Percentiles rank a stretch among this genome's conserved stretches.
phyloP scores from a whole-genome alignment of 495 filamentous ascomycete genomes.

The Entonaema liquescens region DNA sequence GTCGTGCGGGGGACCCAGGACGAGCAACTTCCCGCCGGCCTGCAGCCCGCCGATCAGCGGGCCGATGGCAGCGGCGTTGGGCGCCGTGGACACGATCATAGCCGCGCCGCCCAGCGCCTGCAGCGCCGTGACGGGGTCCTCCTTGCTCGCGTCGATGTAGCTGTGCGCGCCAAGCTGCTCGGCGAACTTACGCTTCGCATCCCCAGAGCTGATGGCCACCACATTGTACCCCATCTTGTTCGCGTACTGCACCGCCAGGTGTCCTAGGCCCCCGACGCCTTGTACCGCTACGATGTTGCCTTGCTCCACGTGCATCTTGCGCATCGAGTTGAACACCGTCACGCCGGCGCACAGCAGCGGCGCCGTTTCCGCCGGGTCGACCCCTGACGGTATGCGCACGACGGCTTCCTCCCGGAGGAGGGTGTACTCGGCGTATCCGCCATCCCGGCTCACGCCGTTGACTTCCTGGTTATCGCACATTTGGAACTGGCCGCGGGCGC shows the following conservation, averaged over 20 bases:
- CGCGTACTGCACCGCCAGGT: slow-evolving; percentile 73
- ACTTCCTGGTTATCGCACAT: slow-evolving; percentile 61
- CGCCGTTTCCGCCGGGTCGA: slow-evolving; percentile 67
- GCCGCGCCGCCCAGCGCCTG: slow-evolving; percentile 68
- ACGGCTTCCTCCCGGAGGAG: slow-evolving; percentile 68
- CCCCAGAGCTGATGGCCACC: slow-evolving; percentile 67
- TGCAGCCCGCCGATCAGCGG: slow-evolving; percentile 64
- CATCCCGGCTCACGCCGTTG: slow-evolving; percentile 62
- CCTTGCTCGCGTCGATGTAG: slow-evolving; percentile 69
- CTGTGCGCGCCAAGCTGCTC: slow-evolving; percentile 70
- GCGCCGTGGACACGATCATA: slow-evolving; percentile 70
- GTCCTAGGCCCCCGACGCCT: slow-evolving; percentile 72
- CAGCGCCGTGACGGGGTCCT: slow-evolving; percentile 60
- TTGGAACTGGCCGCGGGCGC: slow-evolving; percentile 60
- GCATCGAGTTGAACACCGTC: slow-evolving; percentile 76
- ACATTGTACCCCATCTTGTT: slow-evolving; percentile 71
- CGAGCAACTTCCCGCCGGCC: slow-evolving; percentile 66
- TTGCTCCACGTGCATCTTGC: slow-evolving; percentile 64
- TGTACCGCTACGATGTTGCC: slow-evolving; percentile 71
- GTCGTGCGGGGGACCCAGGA: slow-evolving; percentile 62
- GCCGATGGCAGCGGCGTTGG: slow-evolving; percentile 61
- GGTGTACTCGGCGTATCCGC: slow-evolving; percentile 72
- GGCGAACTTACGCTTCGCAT: slow-evolving; percentile 67
- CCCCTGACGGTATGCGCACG: slow-evolving; percentile 65
- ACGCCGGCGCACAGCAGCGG: slow-evolving; percentile 78